Percentiles rank a stretch among this genome's conserved stretches.
These are phyloP conservation scores for Neofusicoccum cordaticola DNA, from an alignment of 2,329 filamentous ascomycete species.

Conservation along the genomic window DNA sequence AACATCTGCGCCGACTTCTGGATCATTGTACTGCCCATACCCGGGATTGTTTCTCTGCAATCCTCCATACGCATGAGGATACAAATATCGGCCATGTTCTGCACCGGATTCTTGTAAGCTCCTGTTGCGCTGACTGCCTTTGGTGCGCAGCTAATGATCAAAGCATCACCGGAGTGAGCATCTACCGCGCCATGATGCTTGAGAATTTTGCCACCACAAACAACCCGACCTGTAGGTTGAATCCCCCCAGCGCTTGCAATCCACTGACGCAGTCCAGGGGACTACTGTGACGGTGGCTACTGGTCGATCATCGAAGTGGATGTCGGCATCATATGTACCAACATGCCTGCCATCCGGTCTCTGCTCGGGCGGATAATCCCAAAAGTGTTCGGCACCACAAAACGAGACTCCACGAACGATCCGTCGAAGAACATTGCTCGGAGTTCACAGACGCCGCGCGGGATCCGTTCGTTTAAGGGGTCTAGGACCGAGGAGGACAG, in stretches of 20 bases:
- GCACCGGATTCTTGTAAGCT: conserved; percentile 1
- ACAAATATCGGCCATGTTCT: background rate
- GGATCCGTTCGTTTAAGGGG: background rate
- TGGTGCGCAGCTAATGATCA: background rate
- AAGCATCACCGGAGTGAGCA: background rate
- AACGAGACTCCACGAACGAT: background rate
- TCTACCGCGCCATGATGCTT: background rate
- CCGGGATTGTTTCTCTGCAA: background rate
- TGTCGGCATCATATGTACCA: background rate
- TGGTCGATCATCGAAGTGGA: conserved; percentile 3
- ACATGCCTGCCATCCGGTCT: background rate
- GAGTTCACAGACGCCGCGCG: background rate
- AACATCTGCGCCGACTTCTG: background rate
- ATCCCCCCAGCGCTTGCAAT: background rate
- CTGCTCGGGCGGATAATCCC: background rate
- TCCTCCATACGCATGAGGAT: background rate
- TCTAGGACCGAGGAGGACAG: background rate
- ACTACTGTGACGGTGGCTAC: background rate
- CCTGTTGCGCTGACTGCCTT: no score
- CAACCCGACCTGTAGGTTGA: background rate
- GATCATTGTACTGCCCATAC: background rate
- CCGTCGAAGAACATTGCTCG: background rate
- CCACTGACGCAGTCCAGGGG: background rate
- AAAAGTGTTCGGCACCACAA: background rate
- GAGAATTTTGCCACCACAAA: background rate